Conservation (phyloP, 2,329 filamentous ascomycete genomes). For the Aspergillus fischeri region DNA sequence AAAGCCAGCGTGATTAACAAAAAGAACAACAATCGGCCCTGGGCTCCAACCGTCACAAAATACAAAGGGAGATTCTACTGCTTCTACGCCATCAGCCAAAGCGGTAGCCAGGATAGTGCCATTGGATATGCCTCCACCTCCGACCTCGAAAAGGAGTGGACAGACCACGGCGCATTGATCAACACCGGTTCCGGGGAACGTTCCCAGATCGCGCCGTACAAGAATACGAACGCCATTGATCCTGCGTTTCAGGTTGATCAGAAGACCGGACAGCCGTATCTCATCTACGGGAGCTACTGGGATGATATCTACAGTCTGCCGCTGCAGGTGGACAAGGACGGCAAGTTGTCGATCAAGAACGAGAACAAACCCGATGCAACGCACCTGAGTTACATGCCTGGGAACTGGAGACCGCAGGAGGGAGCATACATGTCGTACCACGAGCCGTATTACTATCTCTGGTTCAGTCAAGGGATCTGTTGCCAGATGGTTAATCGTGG, state of each 20-base stretch:
- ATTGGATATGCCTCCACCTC: conserved; percentile 29
- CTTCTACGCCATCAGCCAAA: conserved; percentile 25
- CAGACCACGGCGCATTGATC: conserved; percentile 27
- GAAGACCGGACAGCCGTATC: conserved; percentile 17
- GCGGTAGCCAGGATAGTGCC: conserved; percentile 23
- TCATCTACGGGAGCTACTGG: conserved; percentile 32
- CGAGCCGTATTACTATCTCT: conserved; percentile 30
- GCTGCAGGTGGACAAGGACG: conserved; percentile 14
- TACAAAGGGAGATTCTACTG: conserved; percentile 26
- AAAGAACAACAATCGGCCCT: conserved; percentile 21
- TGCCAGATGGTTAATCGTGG: conserved; percentile 18
- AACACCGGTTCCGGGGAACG: conserved; percentile 18
- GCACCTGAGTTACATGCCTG: conserved; percentile 19
- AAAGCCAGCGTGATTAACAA: conserved; percentile 23
- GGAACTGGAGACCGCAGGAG: conserved; percentile 21
- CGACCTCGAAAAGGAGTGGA: conserved; percentile 20
- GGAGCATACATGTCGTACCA: conserved; percentile 29
- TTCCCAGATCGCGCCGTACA: conserved; percentile 22
- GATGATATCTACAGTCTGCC: conserved; percentile 27
- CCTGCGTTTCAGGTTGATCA: conserved; percentile 22
- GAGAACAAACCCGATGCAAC: conserved; percentile 14
- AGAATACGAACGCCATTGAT: conserved; percentile 29
- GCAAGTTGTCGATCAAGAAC: conserved; percentile 22
- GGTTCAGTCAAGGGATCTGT: conserved; percentile 32
- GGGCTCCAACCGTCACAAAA: conserved; percentile 27